Percentiles rank a stretch among this genome's conserved stretches.
phyloP scores from a whole-genome alignment of 495 filamentous ascomycete species.

The Aspergillus indologenus region DNA sequence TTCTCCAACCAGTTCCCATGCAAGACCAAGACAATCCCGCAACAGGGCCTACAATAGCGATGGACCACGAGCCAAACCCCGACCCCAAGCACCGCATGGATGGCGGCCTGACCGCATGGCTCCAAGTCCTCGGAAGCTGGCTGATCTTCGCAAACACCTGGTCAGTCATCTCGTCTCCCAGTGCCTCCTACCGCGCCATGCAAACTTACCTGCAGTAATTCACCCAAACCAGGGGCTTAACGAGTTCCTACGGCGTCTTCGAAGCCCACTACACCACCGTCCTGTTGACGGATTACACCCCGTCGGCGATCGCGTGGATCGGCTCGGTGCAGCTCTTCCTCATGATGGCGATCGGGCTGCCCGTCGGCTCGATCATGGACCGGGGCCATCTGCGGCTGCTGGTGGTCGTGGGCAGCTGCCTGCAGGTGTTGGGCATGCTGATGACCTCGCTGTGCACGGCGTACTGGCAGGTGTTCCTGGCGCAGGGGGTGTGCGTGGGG shows the following conservation, averaged over 20 bases:
- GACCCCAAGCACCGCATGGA: neutral
- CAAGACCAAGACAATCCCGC: too few relatives aligned
- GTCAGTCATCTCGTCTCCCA: constrained; percentile 8
- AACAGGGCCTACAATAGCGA: neutral
- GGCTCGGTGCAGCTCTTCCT: constrained; percentile 40
- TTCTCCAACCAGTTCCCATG: too few relatives aligned
- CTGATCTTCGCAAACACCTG: constrained; percentile 25
- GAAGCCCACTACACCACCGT: constrained; percentile 39
- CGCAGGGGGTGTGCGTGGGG: constrained; percentile 38
- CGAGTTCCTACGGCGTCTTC: constrained; percentile 44
- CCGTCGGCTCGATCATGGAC: constrained; percentile 43
- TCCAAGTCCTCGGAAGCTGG: constrained; percentile 20
- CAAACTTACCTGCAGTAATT: neutral
- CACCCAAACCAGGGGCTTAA: constrained; percentile 32
- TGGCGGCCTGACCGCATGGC: constrained; percentile 9
- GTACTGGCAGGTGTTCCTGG: constrained; percentile 39
- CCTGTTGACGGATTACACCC: constrained; percentile 20
- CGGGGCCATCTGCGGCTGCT: constrained; percentile 33
- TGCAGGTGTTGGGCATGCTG: constrained; percentile 43
- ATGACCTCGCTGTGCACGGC: constrained; percentile 38
- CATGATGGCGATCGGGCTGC: constrained; percentile 31
- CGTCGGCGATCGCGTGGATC: constrained; percentile 44
- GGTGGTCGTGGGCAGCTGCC: constrained; percentile 24
- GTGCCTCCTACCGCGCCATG: neutral
- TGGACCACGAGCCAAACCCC: neutral